Evolutionary conservation across 192 early-diverging fungal species (phyloP).

Genomic region (Cetraspora pellucida): DNA sequence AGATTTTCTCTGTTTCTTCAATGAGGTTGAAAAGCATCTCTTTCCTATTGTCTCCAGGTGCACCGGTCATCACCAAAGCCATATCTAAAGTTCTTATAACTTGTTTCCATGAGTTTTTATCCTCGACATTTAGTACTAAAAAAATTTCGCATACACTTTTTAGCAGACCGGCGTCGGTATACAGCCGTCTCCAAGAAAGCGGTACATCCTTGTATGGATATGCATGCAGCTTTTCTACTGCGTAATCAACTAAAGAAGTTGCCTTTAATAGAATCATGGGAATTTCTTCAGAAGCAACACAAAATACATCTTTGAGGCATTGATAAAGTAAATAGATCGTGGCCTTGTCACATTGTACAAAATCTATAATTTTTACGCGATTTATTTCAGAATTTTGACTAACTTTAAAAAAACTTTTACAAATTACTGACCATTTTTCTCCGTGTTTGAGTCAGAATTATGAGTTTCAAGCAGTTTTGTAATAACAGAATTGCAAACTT

Average conservation of each 20-base stretch:
- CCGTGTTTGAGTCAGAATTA: not conserved
- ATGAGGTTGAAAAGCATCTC: constrained; percentile 39
- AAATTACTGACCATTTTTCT: not conserved
- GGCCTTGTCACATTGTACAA: not conserved
- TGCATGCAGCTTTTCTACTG: constrained; percentile 42
- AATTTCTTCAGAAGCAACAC: not conserved
- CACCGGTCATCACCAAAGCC: constrained; percentile 60
- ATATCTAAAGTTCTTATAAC: constrained; percentile 54
- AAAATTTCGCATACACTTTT: constrained; percentile 37
- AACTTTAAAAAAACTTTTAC: not conserved
- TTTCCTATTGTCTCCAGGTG: constrained; percentile 42
- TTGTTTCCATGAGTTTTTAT: constrained; percentile 27
- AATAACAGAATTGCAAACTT: not conserved
- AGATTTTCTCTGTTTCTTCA: constrained; percentile 26
- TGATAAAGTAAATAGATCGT: constrained; percentile 8
- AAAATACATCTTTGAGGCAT: not conserved
- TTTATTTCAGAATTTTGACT: not conserved
- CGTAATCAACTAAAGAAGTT: constrained; percentile 38
- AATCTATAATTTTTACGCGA: not conserved
- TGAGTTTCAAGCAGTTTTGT: not conserved
- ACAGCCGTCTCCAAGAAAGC: constrained; percentile 48
- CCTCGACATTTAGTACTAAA: not conserved
- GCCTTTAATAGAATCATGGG: constrained; percentile 22
- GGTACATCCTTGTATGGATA: constrained; percentile 57
- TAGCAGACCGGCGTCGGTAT: constrained; percentile 54